phyloP scores from a whole-genome alignment of 2,329 filamentous ascomycete species.

The Fusarium lateritium region DNA sequence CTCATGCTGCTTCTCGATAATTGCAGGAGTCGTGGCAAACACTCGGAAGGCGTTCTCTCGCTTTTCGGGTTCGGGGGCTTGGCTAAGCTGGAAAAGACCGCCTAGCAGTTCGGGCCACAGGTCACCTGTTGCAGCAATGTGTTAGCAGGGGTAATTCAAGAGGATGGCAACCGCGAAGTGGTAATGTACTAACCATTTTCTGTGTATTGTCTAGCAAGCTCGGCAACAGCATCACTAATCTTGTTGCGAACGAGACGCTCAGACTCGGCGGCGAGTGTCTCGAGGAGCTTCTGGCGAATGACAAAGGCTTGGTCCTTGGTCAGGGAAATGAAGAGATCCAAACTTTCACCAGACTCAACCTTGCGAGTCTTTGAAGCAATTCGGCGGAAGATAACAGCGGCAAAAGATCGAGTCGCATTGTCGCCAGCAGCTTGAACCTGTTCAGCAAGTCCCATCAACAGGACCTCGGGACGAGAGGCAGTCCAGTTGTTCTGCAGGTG shows the following conservation, averaged over 20 bases:
- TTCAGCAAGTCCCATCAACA: constrained; percentile 94
- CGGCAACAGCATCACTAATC: constrained; percentile 96
- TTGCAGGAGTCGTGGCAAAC: constrained; percentile 92
- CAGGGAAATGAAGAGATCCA: constrained; percentile 89
- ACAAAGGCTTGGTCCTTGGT: constrained; percentile 79
- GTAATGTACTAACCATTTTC: constrained; percentile 79
- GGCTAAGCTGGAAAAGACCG: constrained; percentile 90
- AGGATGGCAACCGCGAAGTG: neutral
- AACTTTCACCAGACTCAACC: constrained; percentile 76
- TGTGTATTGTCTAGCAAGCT: constrained; percentile 94
- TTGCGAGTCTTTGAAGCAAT: constrained; percentile 93
- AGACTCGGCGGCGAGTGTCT: constrained; percentile 80
- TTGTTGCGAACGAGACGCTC: constrained; percentile 88
- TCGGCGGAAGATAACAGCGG: constrained; percentile 93
- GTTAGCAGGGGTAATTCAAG: constrained; percentile 34
- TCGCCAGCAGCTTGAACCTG: constrained; percentile 87
- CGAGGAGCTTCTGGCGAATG: constrained; percentile 87
- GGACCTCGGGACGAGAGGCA: constrained; percentile 81
- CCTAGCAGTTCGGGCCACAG: constrained; percentile 91
- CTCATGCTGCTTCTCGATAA: constrained; percentile 97
- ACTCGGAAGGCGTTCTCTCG: constrained; percentile 95
- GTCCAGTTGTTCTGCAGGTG: constrained; percentile 94
- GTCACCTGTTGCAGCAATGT: constrained; percentile 69
- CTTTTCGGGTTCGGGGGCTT: constrained; percentile 85
- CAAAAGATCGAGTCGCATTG: constrained; percentile 86